Percentiles rank a stretch among this genome's conserved stretches.
phyloP scores from a whole-genome alignment of 805 yeast species.

The Grigorovia transvaalensis region DNA sequence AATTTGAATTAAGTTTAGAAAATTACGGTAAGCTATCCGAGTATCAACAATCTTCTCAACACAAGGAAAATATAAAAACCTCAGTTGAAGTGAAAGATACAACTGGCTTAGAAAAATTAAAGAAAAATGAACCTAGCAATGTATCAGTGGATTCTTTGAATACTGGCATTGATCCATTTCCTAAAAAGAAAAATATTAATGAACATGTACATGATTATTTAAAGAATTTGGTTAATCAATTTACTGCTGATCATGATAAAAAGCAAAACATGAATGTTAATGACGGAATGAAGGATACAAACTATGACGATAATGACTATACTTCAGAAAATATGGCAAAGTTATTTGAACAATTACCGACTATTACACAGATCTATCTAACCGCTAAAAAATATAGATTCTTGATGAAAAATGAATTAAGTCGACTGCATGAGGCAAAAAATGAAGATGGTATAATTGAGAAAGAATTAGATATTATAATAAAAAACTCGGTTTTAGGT shows the following conservation, averaged over 20 bases:
- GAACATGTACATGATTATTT: background rate
- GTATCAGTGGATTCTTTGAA: background rate
- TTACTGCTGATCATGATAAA: background rate
- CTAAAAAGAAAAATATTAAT: background rate
- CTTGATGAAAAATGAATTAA: slow-evolving; percentile 8
- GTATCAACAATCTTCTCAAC: background rate
- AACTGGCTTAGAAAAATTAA: background rate
- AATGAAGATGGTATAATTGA: slow-evolving; percentile 1
- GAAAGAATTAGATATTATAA: slow-evolving; percentile 12
- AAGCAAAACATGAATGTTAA: background rate
- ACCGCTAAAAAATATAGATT: slow-evolving; percentile 14
- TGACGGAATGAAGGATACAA: background rate
- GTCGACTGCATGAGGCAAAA: slow-evolving; percentile 3
- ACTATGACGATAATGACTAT: slow-evolving; percentile 1
- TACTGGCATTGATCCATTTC: background rate
- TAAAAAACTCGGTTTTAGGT: slow-evolving; percentile 16
- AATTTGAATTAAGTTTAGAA: slow-evolving; percentile 16
- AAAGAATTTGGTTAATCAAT: background rate
- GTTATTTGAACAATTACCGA: slow-evolving; percentile 1
- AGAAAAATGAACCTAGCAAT: background rate
- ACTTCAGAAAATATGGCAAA: background rate
- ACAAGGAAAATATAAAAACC: background rate
- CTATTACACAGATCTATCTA: slow-evolving; percentile 9
- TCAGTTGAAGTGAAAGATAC: too few species aligned
- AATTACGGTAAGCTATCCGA: background rate